These are phyloP conservation scores for Lipomyces kockii DNA, from an alignment of 805 yeast species.

Conservation along the genomic window DNA sequence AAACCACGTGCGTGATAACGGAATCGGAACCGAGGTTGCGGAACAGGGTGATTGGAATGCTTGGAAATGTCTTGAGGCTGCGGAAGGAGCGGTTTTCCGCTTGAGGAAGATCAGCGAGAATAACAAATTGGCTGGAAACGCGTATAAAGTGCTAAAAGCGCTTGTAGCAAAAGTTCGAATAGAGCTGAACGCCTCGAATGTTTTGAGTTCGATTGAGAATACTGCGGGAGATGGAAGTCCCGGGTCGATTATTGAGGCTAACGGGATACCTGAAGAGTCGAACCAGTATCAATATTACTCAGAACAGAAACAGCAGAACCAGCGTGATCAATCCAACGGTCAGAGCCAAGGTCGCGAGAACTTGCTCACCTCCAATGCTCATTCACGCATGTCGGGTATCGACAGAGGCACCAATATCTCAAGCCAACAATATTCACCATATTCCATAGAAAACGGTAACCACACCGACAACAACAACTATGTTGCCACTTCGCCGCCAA, in stretches of 20 bases:
- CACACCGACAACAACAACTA: neutral
- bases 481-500: neutral
- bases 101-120: neutral
- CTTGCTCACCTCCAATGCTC: neutral
- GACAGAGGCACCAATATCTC: neutral
- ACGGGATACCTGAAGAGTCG: neutral
- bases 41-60: neutral
- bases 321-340: neutral
- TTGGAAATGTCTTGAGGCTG: conserved; percentile 3
- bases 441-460: neutral
- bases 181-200: neutral
- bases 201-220: neutral
- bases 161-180: neutral
- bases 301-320: neutral
- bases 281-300: neutral
- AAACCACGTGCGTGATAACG: neutral
- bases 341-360: neutral
- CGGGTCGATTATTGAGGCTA: neutral
- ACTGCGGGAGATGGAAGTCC: neutral
- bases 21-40: neutral
- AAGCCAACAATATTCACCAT: neutral
- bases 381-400: neutral
- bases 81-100: neutral
- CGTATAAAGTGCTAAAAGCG: neutral
- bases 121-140: neutral